These are phyloP conservation scores for Cyclotella baltica DNA, from an alignment of 108 stramenopile genomes.

Conservation along the genomic window DNA sequence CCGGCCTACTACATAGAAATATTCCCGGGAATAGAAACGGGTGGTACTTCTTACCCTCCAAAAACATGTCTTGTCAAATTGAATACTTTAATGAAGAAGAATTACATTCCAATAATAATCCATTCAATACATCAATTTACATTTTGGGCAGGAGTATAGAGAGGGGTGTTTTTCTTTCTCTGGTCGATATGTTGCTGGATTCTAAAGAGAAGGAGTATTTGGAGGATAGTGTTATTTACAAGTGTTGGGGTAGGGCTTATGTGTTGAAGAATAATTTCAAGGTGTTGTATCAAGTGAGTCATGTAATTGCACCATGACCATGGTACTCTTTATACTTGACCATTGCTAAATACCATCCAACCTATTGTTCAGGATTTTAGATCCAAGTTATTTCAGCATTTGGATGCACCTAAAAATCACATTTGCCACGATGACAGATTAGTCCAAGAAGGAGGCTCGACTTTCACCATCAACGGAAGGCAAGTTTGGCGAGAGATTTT, in stretches of 20 bases:
- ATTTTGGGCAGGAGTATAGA: slow-evolving; percentile 45
- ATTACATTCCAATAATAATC: slow-evolving; percentile 12
- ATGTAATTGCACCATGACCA: too few species aligned
- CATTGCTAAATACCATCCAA: too few species aligned
- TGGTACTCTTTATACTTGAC: too few species aligned
- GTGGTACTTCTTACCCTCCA: slow-evolving; percentile 40
- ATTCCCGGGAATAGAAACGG: slow-evolving; percentile 29
- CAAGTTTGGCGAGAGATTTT: slow-evolving; percentile 47
- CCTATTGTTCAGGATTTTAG: slow-evolving; percentile 50
- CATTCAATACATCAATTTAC: slow-evolving; percentile 41
- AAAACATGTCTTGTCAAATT: slow-evolving; percentile 37
- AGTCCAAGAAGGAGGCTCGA: not conserved
- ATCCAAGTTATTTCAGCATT: slow-evolving; percentile 18
- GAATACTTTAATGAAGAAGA: slow-evolving; percentile 34
- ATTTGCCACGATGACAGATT: slow-evolving; percentile 43
- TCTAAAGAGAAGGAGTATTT: slow-evolving; percentile 21
- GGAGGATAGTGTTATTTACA: slow-evolving; percentile 21
- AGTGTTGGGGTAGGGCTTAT: slow-evolving; percentile 43
- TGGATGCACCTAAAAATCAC: not conserved
- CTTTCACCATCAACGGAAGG: slow-evolving; percentile 27
- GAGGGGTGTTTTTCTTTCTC: slow-evolving; percentile 41
- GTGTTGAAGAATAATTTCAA: slow-evolving; percentile 31
- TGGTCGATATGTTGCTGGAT: slow-evolving; percentile 38
- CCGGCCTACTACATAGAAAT: too few species aligned
- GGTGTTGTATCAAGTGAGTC: slow-evolving; percentile 41